A percentile compares a stretch with the other conserved stretches of the same genome.
phyloP scores from a whole-genome alignment of 2,329 filamentous ascomycete species.

The Venturia nashicola region DNA sequence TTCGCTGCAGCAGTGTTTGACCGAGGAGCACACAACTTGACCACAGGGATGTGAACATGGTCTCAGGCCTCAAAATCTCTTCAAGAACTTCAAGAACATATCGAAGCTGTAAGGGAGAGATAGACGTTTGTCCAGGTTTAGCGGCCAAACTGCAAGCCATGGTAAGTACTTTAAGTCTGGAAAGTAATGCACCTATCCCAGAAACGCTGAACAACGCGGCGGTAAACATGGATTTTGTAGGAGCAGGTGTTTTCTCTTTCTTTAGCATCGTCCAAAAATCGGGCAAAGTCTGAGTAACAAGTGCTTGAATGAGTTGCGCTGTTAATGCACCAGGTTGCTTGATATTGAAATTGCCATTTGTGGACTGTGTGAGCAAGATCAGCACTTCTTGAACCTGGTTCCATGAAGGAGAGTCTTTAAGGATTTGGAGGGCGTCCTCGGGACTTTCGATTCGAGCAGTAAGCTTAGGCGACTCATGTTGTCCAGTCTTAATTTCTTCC shows the following conservation, averaged over 20 bases:
- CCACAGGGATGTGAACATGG: neutral
- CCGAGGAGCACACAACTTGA: neutral
- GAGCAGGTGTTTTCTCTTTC: slow-evolving; percentile 23
- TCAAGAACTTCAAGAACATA: slow-evolving; percentile 33
- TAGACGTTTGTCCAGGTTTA: slow-evolving; percentile 18
- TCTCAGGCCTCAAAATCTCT: slow-evolving; percentile 22
- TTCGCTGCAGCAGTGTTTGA: neutral
- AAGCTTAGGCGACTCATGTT: neutral
- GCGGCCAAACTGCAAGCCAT: slow-evolving; percentile 22
- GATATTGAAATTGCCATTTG: slow-evolving; percentile 40
- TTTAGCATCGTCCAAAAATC: slow-evolving; percentile 66
- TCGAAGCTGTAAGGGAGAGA: slow-evolving; percentile 19
- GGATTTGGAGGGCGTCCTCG: slow-evolving; percentile 43
- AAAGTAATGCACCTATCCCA: slow-evolving; percentile 64
- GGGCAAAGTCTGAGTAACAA: slow-evolving; percentile 64
- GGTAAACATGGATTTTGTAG: slow-evolving; percentile 36
- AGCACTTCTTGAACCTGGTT: slow-evolving; percentile 42
- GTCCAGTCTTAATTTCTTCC: neutral
- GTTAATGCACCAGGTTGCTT: slow-evolving; percentile 51
- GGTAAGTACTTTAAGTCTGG: slow-evolving; percentile 53
- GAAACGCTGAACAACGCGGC: slow-evolving; percentile 58
- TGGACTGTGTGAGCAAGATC: slow-evolving; percentile 33
- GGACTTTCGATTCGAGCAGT: slow-evolving; percentile 13
- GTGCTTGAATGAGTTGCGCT: slow-evolving; percentile 60
- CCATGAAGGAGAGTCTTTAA: slow-evolving; percentile 52